Base-by-base conservation (phyloP, 2,329 filamentous ascomycete species). In the Sclerotinia subarctica region DNA sequence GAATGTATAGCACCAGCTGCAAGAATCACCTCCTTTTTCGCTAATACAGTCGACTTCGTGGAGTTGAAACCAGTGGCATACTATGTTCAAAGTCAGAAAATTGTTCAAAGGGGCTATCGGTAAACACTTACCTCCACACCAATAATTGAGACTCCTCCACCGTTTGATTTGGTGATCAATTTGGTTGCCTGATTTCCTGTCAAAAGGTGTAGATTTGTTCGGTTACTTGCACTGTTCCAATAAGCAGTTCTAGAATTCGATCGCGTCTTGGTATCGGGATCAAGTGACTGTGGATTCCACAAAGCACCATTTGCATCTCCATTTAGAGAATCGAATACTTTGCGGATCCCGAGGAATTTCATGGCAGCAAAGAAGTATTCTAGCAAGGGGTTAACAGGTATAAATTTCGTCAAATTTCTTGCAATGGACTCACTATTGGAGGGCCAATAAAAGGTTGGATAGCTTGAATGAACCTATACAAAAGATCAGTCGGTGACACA, bases 1-100 rank as follows among this genome's bases (percentile, higher is more conserved):
- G 81, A 80, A 73, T 84, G 83, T 73, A 84, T 82, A 2, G 80
- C 77, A n/a, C 84, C 84, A 1, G 81, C 83, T 0, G 81, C 80
- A 19, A 86, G 70, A 56, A 86, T 83, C 21, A 86, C 80, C 70
- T 85, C 84, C 58, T 70, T 70, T 3, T 17, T 66, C 4, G 73
- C 72, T 17, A 26, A 19, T 15, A 75, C 69, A 44, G 69, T 69
- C 56, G 73, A 68, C 15, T n/a, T 54, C 19, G 78, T 2, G 77
- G 73, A 46, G 82, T 72, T 26, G 69, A 35, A 26, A 53, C 51
- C 11, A 35, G 17, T 24, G 32, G 53, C 59, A 56, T 67, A 67
- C 65, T 67, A 26, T 47, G 13, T 24, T n/a, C 32, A 8, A 42
- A 17, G 29, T 66, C 54, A 67, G 57, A 29, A 19, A 7, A 21